A percentile compares a stretch with the other conserved stretches of the same genome.
Conservation (phyloP, 1,284 basidiomycete genomes). For the Marasmius fiardii region DNA sequence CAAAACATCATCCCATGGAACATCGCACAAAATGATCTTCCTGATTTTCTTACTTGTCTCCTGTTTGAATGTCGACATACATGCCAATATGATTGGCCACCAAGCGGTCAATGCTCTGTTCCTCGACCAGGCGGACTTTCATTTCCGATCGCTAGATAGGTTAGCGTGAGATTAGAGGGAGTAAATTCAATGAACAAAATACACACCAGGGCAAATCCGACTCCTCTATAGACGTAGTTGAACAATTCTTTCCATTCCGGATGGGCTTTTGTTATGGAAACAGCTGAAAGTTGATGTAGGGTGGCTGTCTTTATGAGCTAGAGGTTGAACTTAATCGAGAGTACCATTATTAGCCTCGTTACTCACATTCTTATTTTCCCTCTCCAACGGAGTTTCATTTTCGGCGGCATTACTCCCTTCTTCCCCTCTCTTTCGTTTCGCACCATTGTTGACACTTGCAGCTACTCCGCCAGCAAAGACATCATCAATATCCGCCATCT, state of each 20-base stretch:
- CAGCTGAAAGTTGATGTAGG: constrained; percentile 2
- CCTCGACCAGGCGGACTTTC: constrained; percentile 3
- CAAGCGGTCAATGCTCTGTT: constrained; percentile 6
- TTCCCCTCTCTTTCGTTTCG: constrained; percentile 28
- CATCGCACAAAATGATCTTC: too few species aligned
- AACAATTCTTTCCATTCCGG: constrained; percentile 11
- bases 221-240: constrained; percentile 8
- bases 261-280: constrained; percentile 8
- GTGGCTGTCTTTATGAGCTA: constrained; percentile 12
- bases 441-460: constrained; percentile 3
- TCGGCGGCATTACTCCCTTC: constrained; percentile 11
- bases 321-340: neutral
- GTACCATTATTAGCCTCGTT: neutral
- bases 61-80: neutral
- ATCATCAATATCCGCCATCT: constrained; percentile 32
- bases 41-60: neutral
- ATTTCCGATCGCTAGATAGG: constrained; percentile 11
- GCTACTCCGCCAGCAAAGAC: constrained; percentile 40
- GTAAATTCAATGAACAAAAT: neutral
- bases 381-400: constrained; percentile 26
- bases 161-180: neutral
- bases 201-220: constrained; percentile 9
- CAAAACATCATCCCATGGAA: too few species aligned
- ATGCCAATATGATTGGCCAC: constrained; percentile 8
- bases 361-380: constrained; percentile 41